A percentile compares a stretch with the other conserved stretches of the same genome.
phyloP scores from a whole-genome alignment of 441 rosid species.

The Pelargonium citronellum region DNA sequence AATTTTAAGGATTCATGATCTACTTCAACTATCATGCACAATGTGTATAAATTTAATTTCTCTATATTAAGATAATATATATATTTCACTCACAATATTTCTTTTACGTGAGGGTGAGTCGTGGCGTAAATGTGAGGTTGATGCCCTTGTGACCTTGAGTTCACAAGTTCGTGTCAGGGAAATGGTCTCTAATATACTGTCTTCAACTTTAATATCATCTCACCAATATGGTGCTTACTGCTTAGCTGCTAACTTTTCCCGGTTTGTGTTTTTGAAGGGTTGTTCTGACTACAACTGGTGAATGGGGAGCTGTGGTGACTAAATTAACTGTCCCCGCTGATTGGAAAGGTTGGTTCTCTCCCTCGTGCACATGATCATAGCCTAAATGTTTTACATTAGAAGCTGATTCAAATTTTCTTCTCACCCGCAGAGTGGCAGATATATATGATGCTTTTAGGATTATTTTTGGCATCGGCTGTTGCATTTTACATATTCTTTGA shows the following conservation, averaged over 20 bases:
- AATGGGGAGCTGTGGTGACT: slow-evolving; percentile 88
- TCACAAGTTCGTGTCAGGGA: no score
- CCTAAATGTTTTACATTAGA: neutral
- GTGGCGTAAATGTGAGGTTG: no score
- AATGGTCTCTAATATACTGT: neutral
- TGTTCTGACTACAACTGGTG: slow-evolving; percentile 65
- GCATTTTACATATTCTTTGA: slow-evolving; percentile 72
- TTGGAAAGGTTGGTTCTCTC: slow-evolving; percentile 69
- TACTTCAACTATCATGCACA: no score
- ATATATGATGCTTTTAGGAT: slow-evolving; percentile 57
- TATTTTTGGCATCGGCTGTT: slow-evolving; percentile 76
- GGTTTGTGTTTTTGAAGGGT: slow-evolving; percentile 42
- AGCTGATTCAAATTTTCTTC: slow-evolving; percentile 5
- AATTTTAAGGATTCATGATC: no score
- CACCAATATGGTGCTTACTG: neutral
- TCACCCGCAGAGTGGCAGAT: slow-evolving; percentile 86
- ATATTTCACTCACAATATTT: no score
- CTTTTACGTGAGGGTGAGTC: no score
- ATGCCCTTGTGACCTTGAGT: no score
- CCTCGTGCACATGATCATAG: neutral
- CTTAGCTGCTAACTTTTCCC: slow-evolving; percentile 15
- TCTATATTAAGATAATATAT: no score
- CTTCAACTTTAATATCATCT: neutral
- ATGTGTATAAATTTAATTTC: no score
- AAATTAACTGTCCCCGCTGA: slow-evolving; percentile 84